Evolutionary conservation across 768 basidiomycete genomes (phyloP).

Genomic region (Boletales sp.): DNA sequence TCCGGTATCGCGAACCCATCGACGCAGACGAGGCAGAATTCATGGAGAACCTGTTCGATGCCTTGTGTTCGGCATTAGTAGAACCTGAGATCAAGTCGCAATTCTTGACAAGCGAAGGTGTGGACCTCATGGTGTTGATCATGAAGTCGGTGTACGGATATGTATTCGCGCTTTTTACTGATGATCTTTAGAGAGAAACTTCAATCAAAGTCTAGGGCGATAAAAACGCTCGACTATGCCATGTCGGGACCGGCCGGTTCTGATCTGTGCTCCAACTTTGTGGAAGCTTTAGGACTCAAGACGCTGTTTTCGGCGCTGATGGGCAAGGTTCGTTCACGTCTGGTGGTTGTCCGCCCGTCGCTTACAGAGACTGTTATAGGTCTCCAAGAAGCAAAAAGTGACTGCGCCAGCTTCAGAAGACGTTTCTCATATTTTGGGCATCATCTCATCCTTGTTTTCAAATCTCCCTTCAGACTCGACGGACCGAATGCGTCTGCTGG

Average conservation of each 20-base stretch:
- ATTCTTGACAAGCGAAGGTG: slow-evolving; percentile 89
- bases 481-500: slow-evolving; percentile 72
- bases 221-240: slow-evolving; percentile 90
- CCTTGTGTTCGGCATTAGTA: slow-evolving; percentile 79
- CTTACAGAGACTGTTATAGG: slow-evolving; percentile 28
- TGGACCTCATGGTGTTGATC: slow-evolving; percentile 97
- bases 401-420: slow-evolving; percentile 69
- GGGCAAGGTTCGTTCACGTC: slow-evolving; percentile 70
- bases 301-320: slow-evolving; percentile 88
- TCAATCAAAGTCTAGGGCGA: slow-evolving; percentile 74
- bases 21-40: slow-evolving; percentile 93
- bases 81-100: slow-evolving; percentile 75
- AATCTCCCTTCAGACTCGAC: slow-evolving; percentile 85
- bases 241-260: slow-evolving; percentile 75
- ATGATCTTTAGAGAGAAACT: slow-evolving; percentile 63
- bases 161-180: neutral
- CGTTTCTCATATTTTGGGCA: slow-evolving; percentile 81
- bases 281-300: slow-evolving; percentile 86
- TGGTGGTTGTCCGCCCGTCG: neutral
- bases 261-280: slow-evolving; percentile 74
- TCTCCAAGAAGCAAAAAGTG: slow-evolving; percentile 63
- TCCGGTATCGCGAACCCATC: slow-evolving; percentile 76
- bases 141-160: slow-evolving; percentile 69
- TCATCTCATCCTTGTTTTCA: slow-evolving; percentile 82
- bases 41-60: slow-evolving; percentile 96